Conservation (phyloP, 192 early-diverging fungal genomes). For the Phycomyces blakesleeanus region DNA sequence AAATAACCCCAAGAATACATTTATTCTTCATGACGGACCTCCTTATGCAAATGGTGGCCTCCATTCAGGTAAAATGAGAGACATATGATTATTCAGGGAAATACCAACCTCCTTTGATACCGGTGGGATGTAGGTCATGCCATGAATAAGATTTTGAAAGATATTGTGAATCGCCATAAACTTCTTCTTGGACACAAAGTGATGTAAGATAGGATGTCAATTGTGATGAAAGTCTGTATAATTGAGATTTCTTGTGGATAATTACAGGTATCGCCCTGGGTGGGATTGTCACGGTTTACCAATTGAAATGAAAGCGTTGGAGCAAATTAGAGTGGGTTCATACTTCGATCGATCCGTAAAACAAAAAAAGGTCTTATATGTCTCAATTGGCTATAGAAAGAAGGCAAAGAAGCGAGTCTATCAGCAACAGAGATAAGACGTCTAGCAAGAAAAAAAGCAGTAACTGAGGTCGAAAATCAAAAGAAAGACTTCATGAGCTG, state of each 20-base stretch:
- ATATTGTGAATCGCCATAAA: slow-evolving; percentile 72
- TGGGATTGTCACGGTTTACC: slow-evolving; percentile 82
- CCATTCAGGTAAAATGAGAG: slow-evolving; percentile 49
- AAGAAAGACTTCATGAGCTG: slow-evolving; percentile 57
- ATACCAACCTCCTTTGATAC: background rate
- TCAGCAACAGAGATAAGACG: slow-evolving; percentile 48
- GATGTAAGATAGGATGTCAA: slow-evolving; percentile 34
- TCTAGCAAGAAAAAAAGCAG: slow-evolving; percentile 56
- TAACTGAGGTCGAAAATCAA: slow-evolving; percentile 56
- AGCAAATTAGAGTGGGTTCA: slow-evolving; percentile 42
- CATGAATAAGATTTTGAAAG: slow-evolving; percentile 81
- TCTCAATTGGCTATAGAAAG: slow-evolving; percentile 6
- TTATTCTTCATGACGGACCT: slow-evolving; percentile 78
- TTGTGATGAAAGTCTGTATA: background rate
- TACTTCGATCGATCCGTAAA: background rate
- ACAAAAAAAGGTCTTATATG: background rate
- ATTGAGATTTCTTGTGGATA: background rate
- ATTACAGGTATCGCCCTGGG: slow-evolving; percentile 64
- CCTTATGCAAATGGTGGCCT: slow-evolving; percentile 79
- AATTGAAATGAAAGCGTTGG: slow-evolving; percentile 76
- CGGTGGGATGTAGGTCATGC: slow-evolving; percentile 51
- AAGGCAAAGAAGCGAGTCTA: slow-evolving; percentile 13
- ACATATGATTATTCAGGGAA: background rate
- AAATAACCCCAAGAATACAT: slow-evolving; percentile 63
- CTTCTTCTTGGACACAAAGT: slow-evolving; percentile 69